Percentiles rank a stretch among this genome's conserved stretches.
These are phyloP conservation scores for Penicillium sp. DNA, from an alignment of 2,329 filamentous ascomycete species.

Conservation along the genomic window DNA sequence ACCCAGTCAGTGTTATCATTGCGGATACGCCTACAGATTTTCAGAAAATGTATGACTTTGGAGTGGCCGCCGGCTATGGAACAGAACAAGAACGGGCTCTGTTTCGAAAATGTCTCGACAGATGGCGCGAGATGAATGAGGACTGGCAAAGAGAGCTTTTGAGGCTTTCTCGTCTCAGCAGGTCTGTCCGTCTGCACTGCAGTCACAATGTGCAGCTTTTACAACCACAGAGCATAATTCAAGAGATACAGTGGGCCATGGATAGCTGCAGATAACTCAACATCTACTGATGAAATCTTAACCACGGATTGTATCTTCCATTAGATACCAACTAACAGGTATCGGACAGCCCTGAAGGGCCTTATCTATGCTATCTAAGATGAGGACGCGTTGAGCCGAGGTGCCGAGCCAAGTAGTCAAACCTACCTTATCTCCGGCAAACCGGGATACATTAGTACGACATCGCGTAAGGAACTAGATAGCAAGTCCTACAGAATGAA, in stretches of 20 bases:
- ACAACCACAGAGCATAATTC: conserved; percentile 14
- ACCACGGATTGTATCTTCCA: too few species aligned
- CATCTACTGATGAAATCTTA: too few species aligned
- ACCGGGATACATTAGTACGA: too few species aligned
- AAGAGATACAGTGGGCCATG: conserved; percentile 15
- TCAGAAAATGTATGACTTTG: conserved; percentile 19
- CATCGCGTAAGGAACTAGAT: too few species aligned
- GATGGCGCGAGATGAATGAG: conserved; percentile 14
- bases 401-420: too few species aligned
- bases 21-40: conserved; percentile 22
- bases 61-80: conserved; percentile 17
- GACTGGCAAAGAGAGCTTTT: conserved; percentile 16
- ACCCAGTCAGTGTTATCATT: conserved; percentile 25
- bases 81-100: conserved; percentile 17
- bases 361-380: too few species aligned
- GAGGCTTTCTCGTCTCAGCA: conserved; percentile 14
- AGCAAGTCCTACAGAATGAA: too few species aligned
- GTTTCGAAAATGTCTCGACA: conserved; percentile 12
- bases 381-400: too few species aligned
- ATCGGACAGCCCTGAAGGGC: too few species aligned
- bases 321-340: too few species aligned
- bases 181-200: conserved; percentile 9
- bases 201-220: conserved; percentile 18
- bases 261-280: conserved; percentile 7
- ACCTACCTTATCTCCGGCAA: too few species aligned